Evolutionary conservation across 2,329 filamentous ascomycete genomes (phyloP).

Genomic region (Colletotrichum lini): DNA sequence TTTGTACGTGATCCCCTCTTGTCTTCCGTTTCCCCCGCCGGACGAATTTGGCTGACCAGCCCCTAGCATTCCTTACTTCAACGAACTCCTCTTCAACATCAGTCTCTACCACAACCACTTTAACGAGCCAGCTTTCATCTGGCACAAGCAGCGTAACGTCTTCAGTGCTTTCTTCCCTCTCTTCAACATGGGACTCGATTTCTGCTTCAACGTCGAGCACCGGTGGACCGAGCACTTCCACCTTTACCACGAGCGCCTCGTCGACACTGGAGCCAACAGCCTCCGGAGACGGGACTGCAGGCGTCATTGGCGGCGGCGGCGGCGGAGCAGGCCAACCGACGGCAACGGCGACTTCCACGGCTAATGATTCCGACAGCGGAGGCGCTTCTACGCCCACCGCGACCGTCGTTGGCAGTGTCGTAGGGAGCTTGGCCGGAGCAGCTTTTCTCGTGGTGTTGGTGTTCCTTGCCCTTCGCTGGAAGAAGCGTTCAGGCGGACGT

Average conservation of each 20-base stretch:
- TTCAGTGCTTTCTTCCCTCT: slow-evolving; percentile 33
- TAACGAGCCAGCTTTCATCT: slow-evolving; percentile 36
- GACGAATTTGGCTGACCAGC: slow-evolving; percentile 13
- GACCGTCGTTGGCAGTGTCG: slow-evolving; percentile 67
- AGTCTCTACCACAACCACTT: slow-evolving; percentile 38
- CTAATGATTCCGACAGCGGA: slow-evolving; percentile 29
- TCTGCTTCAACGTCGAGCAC: slow-evolving; percentile 15
- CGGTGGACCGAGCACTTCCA: slow-evolving; percentile 15
- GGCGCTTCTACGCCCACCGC: slow-evolving; percentile 41
- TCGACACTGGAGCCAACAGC: slow-evolving; percentile 7
- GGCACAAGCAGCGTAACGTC: slow-evolving; percentile 30
- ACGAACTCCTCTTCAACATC: slow-evolving; percentile 40
- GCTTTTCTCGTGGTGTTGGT: slow-evolving; percentile 70
- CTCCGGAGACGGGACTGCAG: slow-evolving; percentile 21
- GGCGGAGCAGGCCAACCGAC: slow-evolving; percentile 17
- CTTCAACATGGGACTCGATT: slow-evolving; percentile 17
- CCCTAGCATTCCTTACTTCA: slow-evolving; percentile 39
- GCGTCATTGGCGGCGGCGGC: slow-evolving; percentile 22
- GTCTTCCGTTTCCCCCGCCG: neutral
- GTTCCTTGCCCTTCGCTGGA: slow-evolving; percentile 69
- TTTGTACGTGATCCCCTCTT: slow-evolving; percentile 40
- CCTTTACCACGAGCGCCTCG: slow-evolving; percentile 34
- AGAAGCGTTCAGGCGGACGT: slow-evolving; percentile 63
- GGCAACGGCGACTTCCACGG: slow-evolving; percentile 45
- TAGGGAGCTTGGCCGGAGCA: slow-evolving; percentile 71